Conservation (phyloP, 768 basidiomycete genomes). For the Hericium erinaceus region DNA sequence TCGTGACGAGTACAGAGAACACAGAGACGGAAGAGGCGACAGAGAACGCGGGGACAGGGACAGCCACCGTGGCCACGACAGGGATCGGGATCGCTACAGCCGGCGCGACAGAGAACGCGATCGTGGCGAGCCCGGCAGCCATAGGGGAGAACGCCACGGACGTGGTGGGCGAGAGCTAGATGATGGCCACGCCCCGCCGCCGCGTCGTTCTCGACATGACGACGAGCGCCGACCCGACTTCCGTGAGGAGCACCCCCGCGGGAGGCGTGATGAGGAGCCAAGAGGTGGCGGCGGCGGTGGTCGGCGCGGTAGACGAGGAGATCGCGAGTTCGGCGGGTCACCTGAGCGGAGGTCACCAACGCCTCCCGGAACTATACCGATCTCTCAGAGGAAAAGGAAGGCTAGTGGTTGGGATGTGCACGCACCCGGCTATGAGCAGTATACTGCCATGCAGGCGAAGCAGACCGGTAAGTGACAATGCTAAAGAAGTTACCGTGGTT, state of each 20-base stretch:
- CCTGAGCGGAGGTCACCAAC: slow-evolving; percentile 84
- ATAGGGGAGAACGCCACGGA: slow-evolving; percentile 19
- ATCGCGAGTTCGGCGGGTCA: slow-evolving; percentile 43
- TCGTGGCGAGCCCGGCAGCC: slow-evolving; percentile 34
- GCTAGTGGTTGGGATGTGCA: slow-evolving; percentile 96
- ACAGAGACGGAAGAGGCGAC: slow-evolving; percentile 16
- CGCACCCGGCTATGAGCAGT: slow-evolving; percentile 91
- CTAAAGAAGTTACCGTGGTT: not conserved
- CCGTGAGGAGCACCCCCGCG: slow-evolving; percentile 28
- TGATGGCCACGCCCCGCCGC: slow-evolving; percentile 6
- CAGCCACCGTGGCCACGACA: slow-evolving; percentile 30
- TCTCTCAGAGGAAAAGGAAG: slow-evolving; percentile 82
- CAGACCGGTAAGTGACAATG: slow-evolving; percentile 62
- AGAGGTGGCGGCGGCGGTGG: slow-evolving; percentile 32
- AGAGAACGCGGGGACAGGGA: slow-evolving; percentile 23
- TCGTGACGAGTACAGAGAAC: slow-evolving; percentile 19
- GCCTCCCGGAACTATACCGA: slow-evolving; percentile 70
- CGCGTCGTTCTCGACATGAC: slow-evolving; percentile 23
- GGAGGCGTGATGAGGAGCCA: slow-evolving; percentile 24
- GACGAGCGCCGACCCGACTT: slow-evolving; percentile 30
- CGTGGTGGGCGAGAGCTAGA: slow-evolving; percentile 17
- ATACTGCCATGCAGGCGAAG: slow-evolving; percentile 95
- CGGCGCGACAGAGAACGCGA: slow-evolving; percentile 26
- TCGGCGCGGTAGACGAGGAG: slow-evolving; percentile 41
- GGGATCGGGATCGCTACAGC: slow-evolving; percentile 35